These are phyloP conservation scores for Fennellomyces sp. DNA, from an alignment of 371 early-diverging fungal species.

Conservation along the genomic window DNA sequence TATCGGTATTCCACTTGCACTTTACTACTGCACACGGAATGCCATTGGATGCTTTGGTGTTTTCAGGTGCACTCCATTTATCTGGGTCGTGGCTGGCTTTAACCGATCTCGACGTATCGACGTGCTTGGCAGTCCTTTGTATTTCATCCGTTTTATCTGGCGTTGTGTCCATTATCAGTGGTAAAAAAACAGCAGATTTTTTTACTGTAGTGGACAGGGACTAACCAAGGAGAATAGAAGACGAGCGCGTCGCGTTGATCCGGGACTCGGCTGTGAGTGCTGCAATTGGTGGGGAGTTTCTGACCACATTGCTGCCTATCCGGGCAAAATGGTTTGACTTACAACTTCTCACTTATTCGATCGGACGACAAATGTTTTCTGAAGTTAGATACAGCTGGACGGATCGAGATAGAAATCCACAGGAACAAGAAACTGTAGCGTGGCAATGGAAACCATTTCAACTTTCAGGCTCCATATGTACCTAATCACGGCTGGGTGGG, in stretches of 20 bases:
- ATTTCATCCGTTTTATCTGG: constrained; percentile 43
- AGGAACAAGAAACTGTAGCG: constrained; percentile 16
- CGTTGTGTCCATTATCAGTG: constrained; percentile 39
- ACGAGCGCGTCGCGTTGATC: constrained; percentile 43
- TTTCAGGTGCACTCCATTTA: constrained; percentile 53
- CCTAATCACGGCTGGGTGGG: constrained; percentile 29
- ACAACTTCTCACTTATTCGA: constrained; percentile 34
- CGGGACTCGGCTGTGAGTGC: constrained; percentile 49
- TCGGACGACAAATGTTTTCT: constrained; percentile 35
- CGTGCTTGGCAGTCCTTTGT: constrained; percentile 38
- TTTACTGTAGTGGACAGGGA: too few species aligned
- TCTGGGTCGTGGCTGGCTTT: constrained; percentile 27
- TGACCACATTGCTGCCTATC: constrained; percentile 45
- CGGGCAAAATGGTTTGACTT: constrained; percentile 30
- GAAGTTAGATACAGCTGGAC: constrained; percentile 23
- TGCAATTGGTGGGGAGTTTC: constrained; percentile 41
- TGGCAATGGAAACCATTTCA: constrained; percentile 27
- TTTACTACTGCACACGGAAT: constrained; percentile 34
- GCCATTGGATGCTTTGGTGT: constrained; percentile 35
- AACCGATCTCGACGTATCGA: constrained; percentile 27
- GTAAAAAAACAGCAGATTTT: too few species aligned
- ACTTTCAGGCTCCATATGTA: constrained; percentile 26
- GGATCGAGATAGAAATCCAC: constrained; percentile 21
- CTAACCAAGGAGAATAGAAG: too few species aligned
- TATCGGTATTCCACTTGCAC: constrained; percentile 30